Evolutionary conservation across 768 basidiomycete genomes (phyloP).

Genomic region (Amanita muscaria): DNA sequence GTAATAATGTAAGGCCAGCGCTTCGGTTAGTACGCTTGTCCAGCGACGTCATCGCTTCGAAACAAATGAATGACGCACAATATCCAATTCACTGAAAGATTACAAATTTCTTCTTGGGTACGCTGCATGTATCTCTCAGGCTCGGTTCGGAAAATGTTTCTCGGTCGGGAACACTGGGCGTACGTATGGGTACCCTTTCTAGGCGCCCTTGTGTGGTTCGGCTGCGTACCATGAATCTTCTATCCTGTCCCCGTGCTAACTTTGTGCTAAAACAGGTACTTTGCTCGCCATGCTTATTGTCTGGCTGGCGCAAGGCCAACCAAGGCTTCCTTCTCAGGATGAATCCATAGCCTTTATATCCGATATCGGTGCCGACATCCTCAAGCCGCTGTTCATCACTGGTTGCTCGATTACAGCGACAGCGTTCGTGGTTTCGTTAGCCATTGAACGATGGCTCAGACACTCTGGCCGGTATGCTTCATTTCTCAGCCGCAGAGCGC

Average conservation of each 20-base stretch:
- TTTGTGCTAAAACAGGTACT: constrained; percentile 27
- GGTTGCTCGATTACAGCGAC: constrained; percentile 57
- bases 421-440: constrained; percentile 51
- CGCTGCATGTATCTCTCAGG: too few species aligned
- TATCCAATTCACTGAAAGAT: too few species aligned
- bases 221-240: constrained; percentile 22
- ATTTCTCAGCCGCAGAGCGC: neutral
- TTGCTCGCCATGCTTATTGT: constrained; percentile 63
- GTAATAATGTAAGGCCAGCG: too few species aligned
- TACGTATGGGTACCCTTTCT: constrained; percentile 60
- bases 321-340: constrained; percentile 47
- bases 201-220: constrained; percentile 58
- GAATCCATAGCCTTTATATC: constrained; percentile 65
- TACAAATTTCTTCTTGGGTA: too few species aligned
- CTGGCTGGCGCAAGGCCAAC: constrained; percentile 60
- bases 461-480: constrained; percentile 48
- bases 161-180: constrained; percentile 37
- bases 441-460: constrained; percentile 54
- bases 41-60: neutral
- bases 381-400: constrained; percentile 70
- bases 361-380: constrained; percentile 61
- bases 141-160: constrained; percentile 16
- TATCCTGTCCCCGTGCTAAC: neutral
- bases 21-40: neutral
- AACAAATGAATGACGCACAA: too few species aligned